These are phyloP conservation scores for Kodamaea alishanica DNA, from an alignment of 1,139 yeast species.

Conservation along the genomic window DNA sequence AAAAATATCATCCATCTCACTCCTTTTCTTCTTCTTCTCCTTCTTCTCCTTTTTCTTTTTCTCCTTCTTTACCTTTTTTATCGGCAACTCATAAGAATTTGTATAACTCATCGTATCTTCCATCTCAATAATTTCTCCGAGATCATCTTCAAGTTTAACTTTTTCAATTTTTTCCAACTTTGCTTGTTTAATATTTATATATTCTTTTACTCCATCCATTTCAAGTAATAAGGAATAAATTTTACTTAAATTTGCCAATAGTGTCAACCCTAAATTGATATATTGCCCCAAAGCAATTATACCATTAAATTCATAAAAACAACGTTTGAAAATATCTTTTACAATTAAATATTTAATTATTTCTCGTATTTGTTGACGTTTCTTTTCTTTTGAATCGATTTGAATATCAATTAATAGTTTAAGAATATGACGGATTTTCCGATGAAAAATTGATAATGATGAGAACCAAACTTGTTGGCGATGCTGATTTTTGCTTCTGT, in stretches of 20 bases:
- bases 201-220: constrained; percentile 17
- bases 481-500: constrained; percentile 76
- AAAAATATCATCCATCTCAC: constrained; percentile 59
- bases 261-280: constrained; percentile 65
- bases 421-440: constrained; percentile 47
- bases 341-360: constrained; percentile 33
- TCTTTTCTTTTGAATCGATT: constrained; percentile 16
- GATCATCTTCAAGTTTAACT: constrained; percentile 18
- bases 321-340: constrained; percentile 41
- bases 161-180: constrained; percentile 9
- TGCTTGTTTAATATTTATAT: constrained; percentile 1
- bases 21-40: constrained; percentile 40
- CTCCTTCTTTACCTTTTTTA: constrained; percentile 7
- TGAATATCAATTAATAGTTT: constrained; percentile 20
- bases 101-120: constrained; percentile 5
- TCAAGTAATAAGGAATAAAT: constrained; percentile 34
- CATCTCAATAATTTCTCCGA: constrained; percentile 22
- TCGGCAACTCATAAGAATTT: not conserved
- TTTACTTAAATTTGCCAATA: constrained; percentile 56
- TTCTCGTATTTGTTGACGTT: constrained; percentile 16
- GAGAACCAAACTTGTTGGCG: constrained; percentile 76
- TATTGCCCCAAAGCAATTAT: constrained; percentile 77
- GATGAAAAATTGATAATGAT: constrained; percentile 57
- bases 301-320: constrained; percentile 62
- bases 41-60: constrained; percentile 14